Conservation (phyloP, 2,329 filamentous ascomycete species). For the Nothopassalora personata region DNA sequence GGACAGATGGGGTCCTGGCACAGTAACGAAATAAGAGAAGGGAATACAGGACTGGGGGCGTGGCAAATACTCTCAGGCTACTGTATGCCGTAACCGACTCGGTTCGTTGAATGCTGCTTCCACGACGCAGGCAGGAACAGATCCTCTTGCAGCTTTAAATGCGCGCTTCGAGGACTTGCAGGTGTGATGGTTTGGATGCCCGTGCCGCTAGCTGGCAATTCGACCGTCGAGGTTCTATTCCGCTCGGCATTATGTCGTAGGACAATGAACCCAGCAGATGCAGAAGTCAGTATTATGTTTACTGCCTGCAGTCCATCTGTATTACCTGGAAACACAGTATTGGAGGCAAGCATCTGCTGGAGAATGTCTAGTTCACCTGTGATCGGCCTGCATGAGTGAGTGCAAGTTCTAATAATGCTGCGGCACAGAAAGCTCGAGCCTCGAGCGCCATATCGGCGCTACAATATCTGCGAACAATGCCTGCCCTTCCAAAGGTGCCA, state of each 20-base stretch:
- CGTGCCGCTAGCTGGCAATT: neutral
- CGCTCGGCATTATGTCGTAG: neutral
- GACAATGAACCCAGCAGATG: neutral
- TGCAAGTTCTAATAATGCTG: neutral
- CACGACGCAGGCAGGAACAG: neutral
- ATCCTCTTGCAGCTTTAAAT: neutral
- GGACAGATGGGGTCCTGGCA: no score
- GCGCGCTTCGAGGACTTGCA: neutral
- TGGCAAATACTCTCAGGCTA: neutral
- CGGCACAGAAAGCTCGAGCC: neutral
- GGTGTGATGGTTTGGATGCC: neutral
- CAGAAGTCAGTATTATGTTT: neutral
- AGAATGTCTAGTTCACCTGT: neutral
- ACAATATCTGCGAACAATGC: neutral
- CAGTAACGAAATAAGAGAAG: neutral
- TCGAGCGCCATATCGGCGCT: neutral
- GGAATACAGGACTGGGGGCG: neutral
- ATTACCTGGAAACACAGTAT: neutral
- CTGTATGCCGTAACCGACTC: neutral
- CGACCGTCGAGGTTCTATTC: neutral
- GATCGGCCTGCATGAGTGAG: neutral
- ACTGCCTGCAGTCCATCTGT: neutral
- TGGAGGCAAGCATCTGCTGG: neutral
- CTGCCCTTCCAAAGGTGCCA: neutral
- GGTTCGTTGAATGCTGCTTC: neutral